Base-by-base conservation (phyloP, 805 yeast species). In the Metschnikowia kunwiensis region DNA sequence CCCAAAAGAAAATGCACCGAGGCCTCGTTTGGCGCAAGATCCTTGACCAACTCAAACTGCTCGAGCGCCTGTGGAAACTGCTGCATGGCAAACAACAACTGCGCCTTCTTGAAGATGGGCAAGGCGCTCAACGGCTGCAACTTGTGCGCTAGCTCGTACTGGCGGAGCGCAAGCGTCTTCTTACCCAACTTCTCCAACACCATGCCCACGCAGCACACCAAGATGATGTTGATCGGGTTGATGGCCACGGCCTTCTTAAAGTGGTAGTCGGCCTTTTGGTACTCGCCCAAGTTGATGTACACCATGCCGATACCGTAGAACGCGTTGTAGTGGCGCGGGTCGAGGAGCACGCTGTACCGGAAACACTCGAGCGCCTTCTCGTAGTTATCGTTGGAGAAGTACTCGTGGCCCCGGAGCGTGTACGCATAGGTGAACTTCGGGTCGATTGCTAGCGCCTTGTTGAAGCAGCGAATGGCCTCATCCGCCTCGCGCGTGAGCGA, bases 281-380 rank as follows among this genome's bases (percentile, higher is more conserved):
- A 79, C 50, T 86, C 88, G 5, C 97, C 97, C 34, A 88, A 63
- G 52, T 87, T 86, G 57, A 87, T 74, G 57, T 81, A 83, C 19
- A 88, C 94, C 91, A 88, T 87, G 6, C 97, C 98, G 38, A 93
- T 75, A 18, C 98, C 98, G 54, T 93, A 93, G 53, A 89, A 78
- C 0, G 97, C 97, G 60, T 91, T 93, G 60, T 89, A 93, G 56
- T 87, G 96, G 39, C 88, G 70, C 30, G 81, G 72, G 52, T 91
- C 95, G 27, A 80, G 71, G 16, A 82, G 65, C 30, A 93, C 68
- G 3, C 96, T 94, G 44, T 72, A 69, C 24, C 96, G 63, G 70
- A 88, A 93, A 43, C 86, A 78, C 38, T 82, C 86, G 43, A 84
- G 73, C 0, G 98, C 97, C 54, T 80, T 76, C 55, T 88, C 96